Base-by-base conservation (phyloP, 768 basidiomycete species). In the Suillus lakei region DNA sequence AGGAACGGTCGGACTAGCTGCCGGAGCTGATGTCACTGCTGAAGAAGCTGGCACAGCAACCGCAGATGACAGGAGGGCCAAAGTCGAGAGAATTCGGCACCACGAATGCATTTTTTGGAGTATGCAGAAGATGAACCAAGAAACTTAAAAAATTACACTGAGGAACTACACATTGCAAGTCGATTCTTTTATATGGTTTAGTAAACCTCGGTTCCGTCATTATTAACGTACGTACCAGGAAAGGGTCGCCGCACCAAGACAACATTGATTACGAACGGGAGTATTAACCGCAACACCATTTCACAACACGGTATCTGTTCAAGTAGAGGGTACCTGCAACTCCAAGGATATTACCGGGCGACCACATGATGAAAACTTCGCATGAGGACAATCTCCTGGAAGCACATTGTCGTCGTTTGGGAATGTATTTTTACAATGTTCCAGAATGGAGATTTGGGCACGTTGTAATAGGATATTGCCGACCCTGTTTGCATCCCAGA, bases 1-100 rank as follows among this genome's bases (percentile, higher is more conserved):
- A 26, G 82, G 79, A 18, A 82, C 80, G 10, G 86, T 85, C 5
- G 83, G 80, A 18, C 77, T 69, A 5, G 82, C 60, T 15, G 75
- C 70, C 15, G 78, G 69, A 3, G 77, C 72, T 54, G 80, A 70
- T 32, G 72, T 46, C 34, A 68, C 46, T 2, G 64, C n/a, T n/a
- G 77, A 73, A 41, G 76, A 60, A 30, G 48, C 41, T 12, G 71
- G 51, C 4, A 64, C 65, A 48, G 74, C 73, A 21, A 68, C 23
- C 26, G 66, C 71, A 10, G 71, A 70, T 21, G 72, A 68, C 3
- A 76, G 30, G 26, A 69, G 5, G 8, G 67, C 66, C 12, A 77
- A 61, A 2, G 60, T 66, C 54, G 58, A 76, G 71, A 77, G 67
- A 68, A 77, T 68, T 41, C 39, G 58, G 51, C 76, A 69, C 77